phyloP scores from a whole-genome alignment of 1,284 basidiomycete species.

The Tremellales sp. region DNA sequence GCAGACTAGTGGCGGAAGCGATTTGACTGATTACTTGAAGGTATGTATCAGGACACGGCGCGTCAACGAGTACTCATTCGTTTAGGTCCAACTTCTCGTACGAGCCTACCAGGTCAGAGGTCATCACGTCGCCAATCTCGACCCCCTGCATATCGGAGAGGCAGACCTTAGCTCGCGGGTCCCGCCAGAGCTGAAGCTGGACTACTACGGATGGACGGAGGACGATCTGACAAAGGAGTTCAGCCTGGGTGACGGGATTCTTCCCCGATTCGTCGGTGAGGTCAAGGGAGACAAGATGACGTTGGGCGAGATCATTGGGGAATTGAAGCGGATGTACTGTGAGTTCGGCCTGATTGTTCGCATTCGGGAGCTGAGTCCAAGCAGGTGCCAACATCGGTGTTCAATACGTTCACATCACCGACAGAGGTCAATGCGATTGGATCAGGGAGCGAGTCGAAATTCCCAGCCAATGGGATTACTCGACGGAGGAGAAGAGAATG shows the following conservation, averaged over 20 bases:
- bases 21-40: conserved; percentile 93
- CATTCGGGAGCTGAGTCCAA: conserved; percentile 1
- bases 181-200: conserved; percentile 85
- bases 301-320: conserved; percentile 86
- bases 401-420: conserved; percentile 97
- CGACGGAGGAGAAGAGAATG: conserved; percentile 96
- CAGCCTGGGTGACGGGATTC: conserved; percentile 88
- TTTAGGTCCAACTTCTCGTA: conserved; percentile 87
- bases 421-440: conserved; percentile 99
- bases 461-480: conserved; percentile 97
- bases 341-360: conserved; percentile 37
- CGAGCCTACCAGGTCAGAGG: conserved; percentile 98
- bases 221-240: conserved; percentile 92
- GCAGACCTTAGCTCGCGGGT: conserved; percentile 72
- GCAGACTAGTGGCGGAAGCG: conserved; percentile 59
- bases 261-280: conserved; percentile 76
- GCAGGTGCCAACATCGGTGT: conserved; percentile 87
- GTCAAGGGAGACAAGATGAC: conserved; percentile 73
- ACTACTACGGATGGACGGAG: conserved; percentile 91
- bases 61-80: conserved; percentile 1
- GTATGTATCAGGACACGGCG: conserved; percentile 49
- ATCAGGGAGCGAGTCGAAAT: conserved; percentile 94
- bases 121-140: conserved; percentile 91
- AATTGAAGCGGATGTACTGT: conserved; percentile 95
- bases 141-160: conserved; percentile 89